A percentile compares a stretch with the other conserved stretches of the same genome.
phyloP scores from a whole-genome alignment of 257 asterid species.

The Ligustrum vulgare region DNA sequence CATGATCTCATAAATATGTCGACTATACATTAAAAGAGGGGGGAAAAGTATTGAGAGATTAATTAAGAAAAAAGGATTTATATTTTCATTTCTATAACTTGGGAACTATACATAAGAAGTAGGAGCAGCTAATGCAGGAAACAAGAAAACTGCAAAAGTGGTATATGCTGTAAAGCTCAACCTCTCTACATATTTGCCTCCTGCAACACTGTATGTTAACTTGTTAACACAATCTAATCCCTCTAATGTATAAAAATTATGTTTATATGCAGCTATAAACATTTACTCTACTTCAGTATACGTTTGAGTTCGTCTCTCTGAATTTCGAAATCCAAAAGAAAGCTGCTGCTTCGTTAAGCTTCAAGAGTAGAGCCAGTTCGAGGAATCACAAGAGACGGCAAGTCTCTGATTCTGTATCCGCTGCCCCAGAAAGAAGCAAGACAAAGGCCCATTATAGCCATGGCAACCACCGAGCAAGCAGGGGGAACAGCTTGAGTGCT shows the following conservation, averaged over 20 bases:
- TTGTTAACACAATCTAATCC: slow-evolving; percentile 17
- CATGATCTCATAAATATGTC: background rate
- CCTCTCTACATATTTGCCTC: background rate
- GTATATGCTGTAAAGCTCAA: background rate
- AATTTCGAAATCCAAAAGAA: background rate
- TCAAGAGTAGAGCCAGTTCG: slow-evolving; percentile 42
- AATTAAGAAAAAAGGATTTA: background rate
- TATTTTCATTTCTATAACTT: slow-evolving; percentile 8
- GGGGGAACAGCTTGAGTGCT: slow-evolving; percentile 91
- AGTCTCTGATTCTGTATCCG: slow-evolving; percentile 66
- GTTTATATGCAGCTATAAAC: background rate
- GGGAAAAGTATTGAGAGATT: no score
- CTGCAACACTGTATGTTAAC: background rate
- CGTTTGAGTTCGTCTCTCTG: slow-evolving; percentile 8
- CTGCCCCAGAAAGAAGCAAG: slow-evolving; percentile 97
- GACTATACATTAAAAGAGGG: background rate
- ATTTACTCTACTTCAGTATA: background rate
- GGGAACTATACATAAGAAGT: slow-evolving; percentile 24
- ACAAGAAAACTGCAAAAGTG: slow-evolving; percentile 25
- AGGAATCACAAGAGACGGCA: slow-evolving; percentile 39
- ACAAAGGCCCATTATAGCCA: slow-evolving; percentile 99
- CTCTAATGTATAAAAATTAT: background rate
- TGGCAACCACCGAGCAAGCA: slow-evolving; percentile 92
- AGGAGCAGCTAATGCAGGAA: slow-evolving; percentile 23
- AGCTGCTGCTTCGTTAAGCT: slow-evolving; percentile 28